These are phyloP conservation scores for Fraxinus velutina DNA, from an alignment of 305 asterid species.

Conservation along the genomic window DNA sequence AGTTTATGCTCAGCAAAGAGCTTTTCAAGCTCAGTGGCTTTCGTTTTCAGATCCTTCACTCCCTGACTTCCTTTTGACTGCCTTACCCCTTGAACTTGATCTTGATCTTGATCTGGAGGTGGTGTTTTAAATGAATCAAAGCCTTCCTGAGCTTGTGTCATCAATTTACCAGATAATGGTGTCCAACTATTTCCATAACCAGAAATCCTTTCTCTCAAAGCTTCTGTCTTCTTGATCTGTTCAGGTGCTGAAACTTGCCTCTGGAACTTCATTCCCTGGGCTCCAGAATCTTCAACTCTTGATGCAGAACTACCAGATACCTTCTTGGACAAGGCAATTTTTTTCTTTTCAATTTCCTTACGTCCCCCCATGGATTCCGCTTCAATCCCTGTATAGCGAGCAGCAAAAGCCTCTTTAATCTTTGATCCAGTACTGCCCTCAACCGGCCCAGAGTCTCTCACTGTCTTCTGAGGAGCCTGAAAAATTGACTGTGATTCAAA, in stretches of 20 bases:
- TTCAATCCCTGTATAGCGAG: constrained; percentile 42
- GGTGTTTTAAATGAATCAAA: constrained; percentile 48
- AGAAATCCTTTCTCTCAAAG: constrained; percentile 29
- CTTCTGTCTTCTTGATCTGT: constrained; percentile 41
- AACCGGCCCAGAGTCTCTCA: constrained; percentile 33
- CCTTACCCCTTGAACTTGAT: constrained; percentile 53
- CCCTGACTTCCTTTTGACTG: constrained; percentile 79
- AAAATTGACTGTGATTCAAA: constrained; percentile 29
- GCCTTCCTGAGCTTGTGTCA: constrained; percentile 43
- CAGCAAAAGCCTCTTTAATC: constrained; percentile 44
- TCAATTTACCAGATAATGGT: constrained; percentile 36
- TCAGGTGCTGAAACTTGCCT: constrained; percentile 45
- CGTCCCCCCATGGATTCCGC: constrained; percentile 36
- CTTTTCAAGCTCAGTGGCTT: constrained; percentile 82
- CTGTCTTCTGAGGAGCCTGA: constrained; percentile 36
- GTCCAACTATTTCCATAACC: constrained; percentile 29
- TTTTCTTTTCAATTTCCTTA: constrained; percentile 39
- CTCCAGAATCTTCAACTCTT: constrained; percentile 51
- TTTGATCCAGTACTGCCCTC: constrained; percentile 55
- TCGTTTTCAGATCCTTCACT: constrained; percentile 66
- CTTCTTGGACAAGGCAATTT: constrained; percentile 34
- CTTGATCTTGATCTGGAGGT: constrained; percentile 38
- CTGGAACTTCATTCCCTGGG: constrained; percentile 38
- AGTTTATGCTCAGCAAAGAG: constrained; percentile 76
- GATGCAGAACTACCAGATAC: constrained; percentile 32